Evolutionary conservation across 148 eudicot genomes (phyloP).

Genomic region (Cornus controversa): DNA sequence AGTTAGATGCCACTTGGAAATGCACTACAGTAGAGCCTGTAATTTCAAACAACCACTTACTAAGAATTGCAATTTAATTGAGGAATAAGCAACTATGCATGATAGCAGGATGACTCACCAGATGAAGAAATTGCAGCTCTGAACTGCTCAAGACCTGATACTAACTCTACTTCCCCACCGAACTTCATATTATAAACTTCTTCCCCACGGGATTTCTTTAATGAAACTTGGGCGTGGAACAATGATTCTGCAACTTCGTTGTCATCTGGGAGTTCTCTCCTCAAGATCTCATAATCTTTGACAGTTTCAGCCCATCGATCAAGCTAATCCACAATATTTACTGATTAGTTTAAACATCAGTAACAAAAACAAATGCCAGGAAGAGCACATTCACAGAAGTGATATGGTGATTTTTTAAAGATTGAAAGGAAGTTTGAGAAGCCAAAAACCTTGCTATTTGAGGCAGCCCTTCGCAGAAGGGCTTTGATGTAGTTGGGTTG

Average conservation of each 20-base stretch:
- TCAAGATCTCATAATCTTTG: slow-evolving; percentile 77
- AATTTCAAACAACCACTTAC: background rate
- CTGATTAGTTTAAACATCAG: background rate
- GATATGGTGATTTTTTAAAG: background rate
- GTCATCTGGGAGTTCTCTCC: slow-evolving; percentile 64
- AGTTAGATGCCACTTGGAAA: slow-evolving; percentile 41
- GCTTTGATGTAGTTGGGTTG: slow-evolving; percentile 88
- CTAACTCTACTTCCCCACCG: slow-evolving; percentile 73
- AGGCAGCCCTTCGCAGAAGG: slow-evolving; percentile 83
- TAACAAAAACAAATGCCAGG: background rate
- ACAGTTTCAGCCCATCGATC: slow-evolving; percentile 84
- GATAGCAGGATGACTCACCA: slow-evolving; percentile 27
- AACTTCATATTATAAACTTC: slow-evolving; percentile 74
- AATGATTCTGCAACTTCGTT: slow-evolving; percentile 78
- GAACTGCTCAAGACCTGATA: slow-evolving; percentile 65
- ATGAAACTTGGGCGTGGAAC: slow-evolving; percentile 79
- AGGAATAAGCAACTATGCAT: background rate
- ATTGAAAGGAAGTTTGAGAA: background rate
- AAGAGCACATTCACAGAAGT: background rate
- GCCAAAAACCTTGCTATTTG: slow-evolving; percentile 63
- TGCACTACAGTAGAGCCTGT: slow-evolving; percentile 75
- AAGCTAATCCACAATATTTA: slow-evolving; percentile 45
- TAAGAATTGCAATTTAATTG: background rate
- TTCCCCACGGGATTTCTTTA: slow-evolving; percentile 79
- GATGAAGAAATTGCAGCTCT: slow-evolving; percentile 68